phyloP scores from a whole-genome alignment of 345 rosid genomes.

The Linum tenue region DNA sequence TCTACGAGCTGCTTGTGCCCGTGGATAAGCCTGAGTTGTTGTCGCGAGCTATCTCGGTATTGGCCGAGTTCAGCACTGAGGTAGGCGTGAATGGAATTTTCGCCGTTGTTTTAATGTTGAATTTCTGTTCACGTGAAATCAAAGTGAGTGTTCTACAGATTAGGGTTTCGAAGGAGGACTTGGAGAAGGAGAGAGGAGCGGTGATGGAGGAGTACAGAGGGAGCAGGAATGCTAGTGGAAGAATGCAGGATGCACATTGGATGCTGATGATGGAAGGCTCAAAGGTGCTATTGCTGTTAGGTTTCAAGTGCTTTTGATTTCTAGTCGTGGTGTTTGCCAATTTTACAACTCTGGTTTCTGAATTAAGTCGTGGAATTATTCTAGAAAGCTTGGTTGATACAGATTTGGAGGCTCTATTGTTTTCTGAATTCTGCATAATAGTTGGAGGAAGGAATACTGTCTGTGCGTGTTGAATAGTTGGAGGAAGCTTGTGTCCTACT shows the following conservation, averaged over 20 bases:
- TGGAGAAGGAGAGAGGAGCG: constrained; percentile 91
- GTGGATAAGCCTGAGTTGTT: constrained; percentile 69
- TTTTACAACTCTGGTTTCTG: background rate
- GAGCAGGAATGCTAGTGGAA: constrained; percentile 70
- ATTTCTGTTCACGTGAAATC: constrained; percentile 4
- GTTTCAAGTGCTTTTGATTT: constrained; percentile 6
- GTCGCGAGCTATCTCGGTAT: constrained; percentile 70
- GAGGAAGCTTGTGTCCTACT: background rate
- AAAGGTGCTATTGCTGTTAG: constrained; percentile 36
- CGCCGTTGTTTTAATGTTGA: background rate
- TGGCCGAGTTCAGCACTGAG: constrained; percentile 89
- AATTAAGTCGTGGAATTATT: background rate
- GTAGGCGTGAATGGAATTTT: constrained; percentile 19
- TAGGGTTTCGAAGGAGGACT: constrained; percentile 72
- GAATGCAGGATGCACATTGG: constrained; percentile 93
- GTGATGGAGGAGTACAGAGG: constrained; percentile 90
- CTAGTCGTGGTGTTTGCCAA: background rate
- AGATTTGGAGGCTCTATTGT: no score
- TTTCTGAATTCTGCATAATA: no score
- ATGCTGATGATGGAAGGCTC: constrained; percentile 81
- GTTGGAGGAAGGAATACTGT: no score
- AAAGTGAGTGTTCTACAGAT: constrained; percentile 32
- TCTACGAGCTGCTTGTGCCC: constrained; percentile 84
- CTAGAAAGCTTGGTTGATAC: no score
- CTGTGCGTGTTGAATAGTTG: no score